Evolutionary conservation across 2,329 filamentous ascomycete species (phyloP).

Genomic region (Corinectria fuckeliana): DNA sequence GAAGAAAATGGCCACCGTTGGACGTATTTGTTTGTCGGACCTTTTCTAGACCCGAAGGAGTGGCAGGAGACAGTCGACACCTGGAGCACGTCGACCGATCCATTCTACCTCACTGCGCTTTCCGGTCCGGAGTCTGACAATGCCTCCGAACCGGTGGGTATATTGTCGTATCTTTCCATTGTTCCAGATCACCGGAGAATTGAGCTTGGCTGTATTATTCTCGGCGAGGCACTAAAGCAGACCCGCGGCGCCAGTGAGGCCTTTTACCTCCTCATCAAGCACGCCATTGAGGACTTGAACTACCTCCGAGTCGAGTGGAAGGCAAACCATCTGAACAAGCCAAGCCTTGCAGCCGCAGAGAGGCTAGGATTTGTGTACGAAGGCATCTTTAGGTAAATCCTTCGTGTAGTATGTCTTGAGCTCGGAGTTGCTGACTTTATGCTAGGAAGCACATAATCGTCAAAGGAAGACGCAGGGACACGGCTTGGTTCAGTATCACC

Average conservation of each 20-base stretch:
- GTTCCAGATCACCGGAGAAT: slow-evolving; percentile 55
- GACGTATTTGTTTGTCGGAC: slow-evolving; percentile 43
- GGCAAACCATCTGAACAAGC: slow-evolving; percentile 61
- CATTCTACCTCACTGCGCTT: slow-evolving; percentile 53
- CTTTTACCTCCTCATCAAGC: slow-evolving; percentile 60
- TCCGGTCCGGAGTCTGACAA: slow-evolving; percentile 37
- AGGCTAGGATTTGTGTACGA: slow-evolving; percentile 66
- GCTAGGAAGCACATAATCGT: slow-evolving; percentile 62
- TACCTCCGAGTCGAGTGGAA: slow-evolving; percentile 71
- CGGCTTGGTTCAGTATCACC: slow-evolving; percentile 65
- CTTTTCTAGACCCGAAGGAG: slow-evolving; percentile 25
- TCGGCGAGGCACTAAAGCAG: slow-evolving; percentile 56
- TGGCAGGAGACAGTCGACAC: slow-evolving; percentile 28
- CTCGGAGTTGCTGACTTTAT: rapidly evolving
- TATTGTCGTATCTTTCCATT: slow-evolving; percentile 54
- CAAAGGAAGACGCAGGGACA: slow-evolving; percentile 63
- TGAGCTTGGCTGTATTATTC: slow-evolving; percentile 65
- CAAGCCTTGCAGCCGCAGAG: slow-evolving; percentile 60
- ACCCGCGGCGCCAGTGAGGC: slow-evolving; percentile 64
- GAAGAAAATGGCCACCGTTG: slow-evolving; percentile 41
- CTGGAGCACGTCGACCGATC: slow-evolving; percentile 42
- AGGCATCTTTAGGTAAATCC: slow-evolving; percentile 58
- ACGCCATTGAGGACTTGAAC: slow-evolving; percentile 59
- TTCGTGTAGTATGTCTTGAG: background rate
- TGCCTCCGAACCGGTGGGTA: slow-evolving; percentile 47